Evolutionary conservation across 1,139 yeast genomes (phyloP), one percentile per base, ranked within the genome.

Genomic region (Saccharomyces uvarum): DNA sequence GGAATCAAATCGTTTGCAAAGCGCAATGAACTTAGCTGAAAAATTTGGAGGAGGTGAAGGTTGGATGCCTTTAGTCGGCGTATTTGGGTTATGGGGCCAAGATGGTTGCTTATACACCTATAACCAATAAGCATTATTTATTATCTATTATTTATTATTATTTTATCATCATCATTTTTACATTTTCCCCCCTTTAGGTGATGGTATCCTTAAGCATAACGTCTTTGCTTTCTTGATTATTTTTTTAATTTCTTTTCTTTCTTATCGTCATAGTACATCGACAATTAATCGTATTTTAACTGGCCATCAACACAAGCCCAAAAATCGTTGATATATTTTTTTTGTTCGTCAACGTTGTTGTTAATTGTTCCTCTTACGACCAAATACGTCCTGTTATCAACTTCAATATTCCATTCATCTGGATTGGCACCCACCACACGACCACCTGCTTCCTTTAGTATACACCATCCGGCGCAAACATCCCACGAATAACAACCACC

Each of bases 401-500:
- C 73, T 5, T 72, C 70, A 13, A 78, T 74, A 6, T 73, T 66
- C 79, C 81, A 78, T 46, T 72, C 72, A 29, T 73, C 79, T 21
- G 74, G 71, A 60, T 78, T 78, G 7, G 83, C 85, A 53, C 81
- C 75, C 3, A 79, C 83, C 49, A 80, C 66, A 27, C 67, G 62
- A 14, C 85, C 86, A 11, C 85, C 86, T 2, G 85, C 79, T 63
- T 82, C 86, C 44, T 73, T 71, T 9, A 81, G 64, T 55, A 82
- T 78, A 56, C 82, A 75, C 84, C 84, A 81, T 41, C 84, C 84
- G 5, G 85, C 86, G 63, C 84, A 80, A 3, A 81, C 84, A 61
- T 82, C 86, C 86, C 86, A 81, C 6, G 81, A 76, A 59, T 77
- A 80, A 66, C 83, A 80, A 21, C 85, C 84, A 53, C 84, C 84